Base-by-base conservation (phyloP, 2,329 filamentous ascomycete genomes). In the Colletotrichum zoysiae region DNA sequence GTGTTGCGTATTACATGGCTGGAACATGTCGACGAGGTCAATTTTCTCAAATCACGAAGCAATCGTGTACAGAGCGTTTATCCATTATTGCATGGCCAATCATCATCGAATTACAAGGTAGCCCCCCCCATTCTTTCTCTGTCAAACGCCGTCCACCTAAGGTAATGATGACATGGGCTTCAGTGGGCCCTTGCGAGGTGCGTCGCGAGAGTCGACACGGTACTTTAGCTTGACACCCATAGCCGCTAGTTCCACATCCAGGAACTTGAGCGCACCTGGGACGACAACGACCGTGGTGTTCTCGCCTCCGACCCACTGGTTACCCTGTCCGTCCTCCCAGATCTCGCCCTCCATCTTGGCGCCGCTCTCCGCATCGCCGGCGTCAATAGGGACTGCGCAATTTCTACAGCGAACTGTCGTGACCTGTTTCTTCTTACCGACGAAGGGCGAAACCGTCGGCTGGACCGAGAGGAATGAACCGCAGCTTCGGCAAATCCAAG, bases 181-280 rank as follows among this genome's bases (percentile, higher is more conserved):
- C 79, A 88, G 78, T 2, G 83, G 82, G 2, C 87, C 86, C 79
- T 86, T 88, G 61, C 87, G 84, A 67, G 87, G 85, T 76, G 85
- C 87, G 76, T 98, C 92, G 81, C 92, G 92, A 80, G 83, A 84
- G 75, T 87, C 86, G 53, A 90, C 82, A 67, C 84, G 84, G 77
- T 97, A 98, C 86, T 94, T 97, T 84, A 99, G 89, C 84, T 95
- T 92, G 65, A 99, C 92, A 65, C 96, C 96, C 96, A 99, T 99
- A 67, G 95, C 95, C 46, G 95, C 94, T 77, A 99, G 85, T 83
- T 99, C 96, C 26, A 97, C 95, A 83, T 99, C 96, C 75, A 99
- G 84, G 84, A 93, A 98, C 83, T 93, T 94, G 81, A 99, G 84
- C 66, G 97, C 96, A 74, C 95, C 95, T 0, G 96, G 96, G 20